Conservation (phyloP, 2,329 filamentous ascomycete genomes). For the Epichloe brachyelytri region DNA sequence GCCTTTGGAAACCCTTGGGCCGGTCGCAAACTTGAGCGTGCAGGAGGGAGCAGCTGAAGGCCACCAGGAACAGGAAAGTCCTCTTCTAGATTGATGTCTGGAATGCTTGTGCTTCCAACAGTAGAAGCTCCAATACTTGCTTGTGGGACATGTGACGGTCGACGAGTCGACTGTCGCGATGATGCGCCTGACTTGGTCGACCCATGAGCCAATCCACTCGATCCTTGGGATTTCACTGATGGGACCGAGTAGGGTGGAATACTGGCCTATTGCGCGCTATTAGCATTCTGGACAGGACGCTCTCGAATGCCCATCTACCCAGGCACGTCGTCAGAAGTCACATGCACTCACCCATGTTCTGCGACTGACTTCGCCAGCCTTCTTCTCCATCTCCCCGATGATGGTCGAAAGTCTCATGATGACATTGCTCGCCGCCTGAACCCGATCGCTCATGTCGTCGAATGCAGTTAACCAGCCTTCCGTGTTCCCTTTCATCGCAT, state of each 20-base stretch:
- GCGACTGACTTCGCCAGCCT: slow-evolving; percentile 72
- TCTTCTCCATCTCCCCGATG: slow-evolving; percentile 73
- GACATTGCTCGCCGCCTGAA: slow-evolving; percentile 54
- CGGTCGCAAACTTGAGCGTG: slow-evolving; percentile 1
- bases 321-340: no score
- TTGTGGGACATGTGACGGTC: background rate
- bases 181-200: slow-evolving; percentile 4
- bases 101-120: slow-evolving; percentile 4
- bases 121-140: slow-evolving; percentile 10
- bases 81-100: slow-evolving; percentile 8
- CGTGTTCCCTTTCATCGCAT: slow-evolving; percentile 85
- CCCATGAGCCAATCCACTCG: background rate
- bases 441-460: slow-evolving; percentile 59
- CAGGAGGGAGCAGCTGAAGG: slow-evolving; percentile 10
- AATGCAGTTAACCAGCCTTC: slow-evolving; percentile 82
- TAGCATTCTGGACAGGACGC: background rate
- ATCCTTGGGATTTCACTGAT: background rate
- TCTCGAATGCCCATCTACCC: background rate
- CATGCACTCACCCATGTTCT: slow-evolving; percentile 51
- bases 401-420: slow-evolving; percentile 63
- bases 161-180: slow-evolving; percentile 2
- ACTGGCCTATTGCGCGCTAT: slow-evolving; percentile 7
- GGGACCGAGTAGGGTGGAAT: slow-evolving; percentile 12
- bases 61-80: slow-evolving; percentile 14
- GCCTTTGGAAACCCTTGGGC: background rate